A percentile compares a stretch with the other conserved stretches of the same genome.
These are phyloP conservation scores for Eucalyptus sp. DNA, from an alignment of 345 rosid genomes.

Conservation along the genomic window DNA sequence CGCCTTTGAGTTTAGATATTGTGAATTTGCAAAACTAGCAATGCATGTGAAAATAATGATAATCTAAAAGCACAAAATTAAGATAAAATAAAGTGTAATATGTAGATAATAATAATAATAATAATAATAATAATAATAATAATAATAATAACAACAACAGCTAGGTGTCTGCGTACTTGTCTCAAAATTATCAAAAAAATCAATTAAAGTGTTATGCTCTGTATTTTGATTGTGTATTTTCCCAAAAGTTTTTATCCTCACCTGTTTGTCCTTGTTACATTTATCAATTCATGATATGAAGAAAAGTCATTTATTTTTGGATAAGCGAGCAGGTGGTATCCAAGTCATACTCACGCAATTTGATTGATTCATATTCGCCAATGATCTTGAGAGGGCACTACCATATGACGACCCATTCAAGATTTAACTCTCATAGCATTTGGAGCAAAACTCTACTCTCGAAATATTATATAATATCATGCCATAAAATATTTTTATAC, in stretches of 20 bases:
- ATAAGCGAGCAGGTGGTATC: background rate
- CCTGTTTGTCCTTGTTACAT: background rate
- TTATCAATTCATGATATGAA: background rate
- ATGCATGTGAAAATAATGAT: background rate
- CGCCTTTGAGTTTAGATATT: background rate
- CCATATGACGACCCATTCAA: background rate
- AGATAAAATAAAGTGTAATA: background rate
- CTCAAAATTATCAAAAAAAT: background rate
- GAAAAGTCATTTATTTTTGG: background rate
- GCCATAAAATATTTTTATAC: accelerated
- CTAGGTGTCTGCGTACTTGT: accelerated
- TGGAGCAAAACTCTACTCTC: background rate
- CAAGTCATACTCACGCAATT: background rate
- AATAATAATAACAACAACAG: background rate
- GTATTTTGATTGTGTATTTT: background rate
- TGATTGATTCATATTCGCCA: background rate
- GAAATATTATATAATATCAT: background rate
- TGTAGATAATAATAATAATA: background rate
- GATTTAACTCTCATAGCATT: background rate
- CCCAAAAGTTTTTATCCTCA: background rate
- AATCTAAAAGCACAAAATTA: background rate
- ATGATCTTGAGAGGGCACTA: background rate
- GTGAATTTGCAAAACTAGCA: background rate
- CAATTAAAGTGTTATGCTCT: background rate
- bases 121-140: no score